Base-by-base conservation (phyloP, 2,329 filamentous ascomycete species). In the Xylariales sp. region DNA sequence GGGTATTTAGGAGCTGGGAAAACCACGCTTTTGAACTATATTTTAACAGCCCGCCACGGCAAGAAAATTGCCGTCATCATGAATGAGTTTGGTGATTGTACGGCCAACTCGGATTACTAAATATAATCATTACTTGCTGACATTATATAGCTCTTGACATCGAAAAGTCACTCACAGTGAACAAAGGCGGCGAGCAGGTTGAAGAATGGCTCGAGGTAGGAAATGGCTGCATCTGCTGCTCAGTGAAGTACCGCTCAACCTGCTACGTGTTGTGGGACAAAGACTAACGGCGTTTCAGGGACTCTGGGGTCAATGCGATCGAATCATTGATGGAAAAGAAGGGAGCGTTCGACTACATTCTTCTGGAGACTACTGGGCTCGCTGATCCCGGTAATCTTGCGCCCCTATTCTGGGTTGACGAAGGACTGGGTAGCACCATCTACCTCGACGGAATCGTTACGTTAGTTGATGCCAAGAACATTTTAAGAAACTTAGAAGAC, bases 51-150 rank as follows among this genome's bases (percentile, higher is more conserved):
- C 65, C 91, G 95, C 69, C 96, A 99, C 85, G 95, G 95, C 79
- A 98, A 98, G 85, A 97, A 94, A 77, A 96, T 99, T 79, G 96
- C 96, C 10, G 96, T 99, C 14, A 98, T 99, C 65, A 88, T 99
- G 83, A 99, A 99, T 80, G 92, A 94, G 81, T 94, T 94, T 78
- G 92, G 92, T 65, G 90, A 94, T 75, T 93, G 91, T 93, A 82
- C 83, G 88, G 80, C 12, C 3, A 14, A n/a, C 5, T 23, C n/a
- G 9, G 8, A 43, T 48, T 18, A 3, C 1, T 9, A 8, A 14
- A 28, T 6, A 14, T 5, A 34, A 36, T 62, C 16, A 2, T 18
- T 9, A 4, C 18, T 45, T 7, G 45, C 70, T 76, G 14, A 76
- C 12, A 12, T 8, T 5, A 28, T 32, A 46, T 43, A 94, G 93